Evolutionary conservation across 345 rosid genomes (phyloP), one percentile per base, ranked within the genome.

Genomic region (Eucalyptus leucophloia): DNA sequence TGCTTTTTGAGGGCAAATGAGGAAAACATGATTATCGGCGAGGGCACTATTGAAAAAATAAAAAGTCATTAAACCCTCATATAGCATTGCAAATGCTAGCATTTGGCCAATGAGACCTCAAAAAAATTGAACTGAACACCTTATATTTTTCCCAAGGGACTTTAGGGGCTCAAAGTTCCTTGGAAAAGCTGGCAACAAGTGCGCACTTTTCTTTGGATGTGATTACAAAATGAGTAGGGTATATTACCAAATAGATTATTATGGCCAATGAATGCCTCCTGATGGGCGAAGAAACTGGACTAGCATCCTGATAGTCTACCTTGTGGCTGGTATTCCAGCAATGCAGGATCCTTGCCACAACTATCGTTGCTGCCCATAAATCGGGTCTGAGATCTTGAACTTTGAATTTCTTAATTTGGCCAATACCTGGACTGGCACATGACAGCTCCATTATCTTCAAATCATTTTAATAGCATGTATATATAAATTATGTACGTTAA

Each of bases 11-110:
- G 58, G 11, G 11, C 26, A 53, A 53, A 53, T 1, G 58, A 53
- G 58, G 1, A 53, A 19, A 53, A 53, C 10, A 53, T 0, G 0
- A 53, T 53, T 19, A 53, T 53, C 0, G 1, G 1, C 3, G 24
- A 53, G 10, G 26, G 2, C 1, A 21, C 8, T 19, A 53, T 53
- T 53, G 11, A 4, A 53, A 53, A 53, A 53, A 53, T 0, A 7
- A 53, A 8, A 8, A 53, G 58, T 19, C 58, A 53, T 53, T 53
- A 19, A 53, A 21, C 58, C 2, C 58, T 53, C 10, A 53, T 53
- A 53, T 53, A 53, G 26, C 1, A 53, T 53, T 53, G 11, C 24
- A 53, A 21, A 53, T 21, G 58, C 58, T 53, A 53, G 11, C 58
- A 53, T 53, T 53, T 19, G 11, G 10, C 10, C 5, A 53, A 19